Percentiles rank a stretch among this genome's conserved stretches.
These are phyloP conservation scores for Plasmodium coatneyi DNA, from an alignment of 169 alveolate species.

Conservation along the genomic window DNA sequence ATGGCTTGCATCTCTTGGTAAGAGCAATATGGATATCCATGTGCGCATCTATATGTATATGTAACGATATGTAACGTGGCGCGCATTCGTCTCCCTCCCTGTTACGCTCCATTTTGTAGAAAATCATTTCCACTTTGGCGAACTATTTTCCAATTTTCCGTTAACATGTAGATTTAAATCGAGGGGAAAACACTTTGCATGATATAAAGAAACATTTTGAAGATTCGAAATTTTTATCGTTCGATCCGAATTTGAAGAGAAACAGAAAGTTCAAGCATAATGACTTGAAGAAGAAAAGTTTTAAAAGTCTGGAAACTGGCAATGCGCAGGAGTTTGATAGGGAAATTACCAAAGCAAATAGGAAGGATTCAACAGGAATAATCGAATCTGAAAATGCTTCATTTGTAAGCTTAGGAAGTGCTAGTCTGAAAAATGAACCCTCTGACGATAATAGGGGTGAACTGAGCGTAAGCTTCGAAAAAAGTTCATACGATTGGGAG, in stretches of 20 bases:
- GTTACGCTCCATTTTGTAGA: not conserved
- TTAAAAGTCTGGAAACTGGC: not conserved
- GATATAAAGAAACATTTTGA: not conserved
- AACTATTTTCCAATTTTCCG: not conserved
- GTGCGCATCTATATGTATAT: not conserved
- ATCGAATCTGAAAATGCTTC: not conserved
- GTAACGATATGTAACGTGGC: not conserved
- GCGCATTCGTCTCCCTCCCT: not conserved
- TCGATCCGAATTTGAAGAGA: not conserved
- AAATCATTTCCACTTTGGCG: not conserved
- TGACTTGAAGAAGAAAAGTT: not conserved
- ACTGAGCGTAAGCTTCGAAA: not conserved
- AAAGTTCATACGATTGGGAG: not conserved
- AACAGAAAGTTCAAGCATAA: not conserved
- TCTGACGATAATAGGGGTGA: not conserved
- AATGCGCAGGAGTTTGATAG: not conserved
- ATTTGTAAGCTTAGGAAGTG: not conserved
- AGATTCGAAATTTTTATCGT: not conserved
- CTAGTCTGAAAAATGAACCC: not conserved
- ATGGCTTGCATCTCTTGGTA: conserved; percentile 5
- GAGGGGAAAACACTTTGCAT: not conserved
- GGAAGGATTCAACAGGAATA: not conserved
- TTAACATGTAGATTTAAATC: not conserved
- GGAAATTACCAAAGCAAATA: not conserved
- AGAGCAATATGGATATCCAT: not conserved